Conservation (phyloP, 73 alveolate genomes). For the Tetrahymena elliotti region DNA sequence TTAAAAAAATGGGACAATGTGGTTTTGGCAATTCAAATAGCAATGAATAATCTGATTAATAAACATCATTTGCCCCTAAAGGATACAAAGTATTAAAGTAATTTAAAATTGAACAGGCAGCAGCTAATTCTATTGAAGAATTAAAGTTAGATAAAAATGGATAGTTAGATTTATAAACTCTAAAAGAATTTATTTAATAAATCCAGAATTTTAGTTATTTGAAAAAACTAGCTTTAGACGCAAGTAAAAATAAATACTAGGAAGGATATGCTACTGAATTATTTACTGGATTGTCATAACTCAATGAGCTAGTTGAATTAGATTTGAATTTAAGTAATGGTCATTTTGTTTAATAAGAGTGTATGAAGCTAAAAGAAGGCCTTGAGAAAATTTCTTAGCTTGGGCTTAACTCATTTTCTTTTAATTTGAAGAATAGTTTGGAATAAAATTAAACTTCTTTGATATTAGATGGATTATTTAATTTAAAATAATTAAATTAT, state of each 20-base stretch:
- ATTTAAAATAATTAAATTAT: too few species aligned
- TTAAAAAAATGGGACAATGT: too few species aligned
- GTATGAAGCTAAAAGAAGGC: neutral
- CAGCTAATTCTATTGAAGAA: neutral
- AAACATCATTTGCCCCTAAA: too few species aligned
- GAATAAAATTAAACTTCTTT: neutral
- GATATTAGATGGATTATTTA: neutral
- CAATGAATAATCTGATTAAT: too few species aligned
- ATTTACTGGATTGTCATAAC: neutral
- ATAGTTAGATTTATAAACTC: neutral
- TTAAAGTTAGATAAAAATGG: neutral
- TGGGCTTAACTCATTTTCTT: neutral
- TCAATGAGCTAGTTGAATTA: neutral
- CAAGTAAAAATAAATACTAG: too few species aligned
- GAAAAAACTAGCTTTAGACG: neutral
- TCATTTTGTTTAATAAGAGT: neutral
- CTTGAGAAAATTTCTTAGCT: neutral
- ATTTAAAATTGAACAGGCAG: neutral
- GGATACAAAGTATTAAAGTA: neutral
- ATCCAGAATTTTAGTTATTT: neutral
- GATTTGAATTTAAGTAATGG: neutral
- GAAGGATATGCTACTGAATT: neutral
- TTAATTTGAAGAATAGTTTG: neutral
- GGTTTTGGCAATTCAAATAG: too few species aligned
- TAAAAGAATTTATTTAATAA: neutral